Conservation (phyloP, 2,329 filamentous ascomycete genomes). For the Paraphoma chrysanthemicola region DNA sequence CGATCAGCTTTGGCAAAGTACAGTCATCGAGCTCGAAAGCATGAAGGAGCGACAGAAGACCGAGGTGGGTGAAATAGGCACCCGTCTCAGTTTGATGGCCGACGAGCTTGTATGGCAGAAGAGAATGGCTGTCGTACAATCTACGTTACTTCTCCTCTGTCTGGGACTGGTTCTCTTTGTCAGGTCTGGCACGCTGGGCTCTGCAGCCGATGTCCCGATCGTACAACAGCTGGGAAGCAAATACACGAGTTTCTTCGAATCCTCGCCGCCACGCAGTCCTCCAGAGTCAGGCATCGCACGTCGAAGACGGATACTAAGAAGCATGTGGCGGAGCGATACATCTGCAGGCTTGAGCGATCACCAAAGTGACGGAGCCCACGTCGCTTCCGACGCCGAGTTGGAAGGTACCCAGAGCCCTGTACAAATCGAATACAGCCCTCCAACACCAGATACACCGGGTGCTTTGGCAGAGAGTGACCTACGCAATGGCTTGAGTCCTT, state of each 20-base stretch:
- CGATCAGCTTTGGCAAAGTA: constrained; percentile 96
- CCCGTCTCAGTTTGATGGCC: constrained; percentile 84
- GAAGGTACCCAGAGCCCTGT: constrained; percentile 42
- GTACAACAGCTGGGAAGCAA: constrained; percentile 52
- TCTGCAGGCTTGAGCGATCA: constrained; percentile 43
- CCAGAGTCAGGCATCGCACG: constrained; percentile 35
- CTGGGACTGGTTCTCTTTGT: constrained; percentile 85
- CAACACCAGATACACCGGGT: constrained; percentile 38
- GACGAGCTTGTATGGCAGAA: constrained; percentile 87
- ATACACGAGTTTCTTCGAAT: constrained; percentile 45
- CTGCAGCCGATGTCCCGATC: constrained; percentile 52
- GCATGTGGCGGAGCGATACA: constrained; percentile 44
- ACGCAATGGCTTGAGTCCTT: constrained; percentile 19
- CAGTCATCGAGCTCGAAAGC: constrained; percentile 86
- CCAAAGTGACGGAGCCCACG: constrained; percentile 35
- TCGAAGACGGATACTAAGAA: constrained; percentile 40
- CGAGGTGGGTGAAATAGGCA: constrained; percentile 82
- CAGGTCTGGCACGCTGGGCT: constrained; percentile 44
- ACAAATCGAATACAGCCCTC: constrained; percentile 39
- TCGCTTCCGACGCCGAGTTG: constrained; percentile 38
- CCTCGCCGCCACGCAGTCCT: constrained; percentile 41
- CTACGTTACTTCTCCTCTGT: constrained; percentile 83
- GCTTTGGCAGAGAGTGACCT: constrained; percentile 8
- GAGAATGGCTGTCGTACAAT: constrained; percentile 91
- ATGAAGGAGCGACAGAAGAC: constrained; percentile 84